These are phyloP conservation scores for Diaporthe batatas DNA, from an alignment of 2,329 filamentous ascomycete species.

Conservation along the genomic window DNA sequence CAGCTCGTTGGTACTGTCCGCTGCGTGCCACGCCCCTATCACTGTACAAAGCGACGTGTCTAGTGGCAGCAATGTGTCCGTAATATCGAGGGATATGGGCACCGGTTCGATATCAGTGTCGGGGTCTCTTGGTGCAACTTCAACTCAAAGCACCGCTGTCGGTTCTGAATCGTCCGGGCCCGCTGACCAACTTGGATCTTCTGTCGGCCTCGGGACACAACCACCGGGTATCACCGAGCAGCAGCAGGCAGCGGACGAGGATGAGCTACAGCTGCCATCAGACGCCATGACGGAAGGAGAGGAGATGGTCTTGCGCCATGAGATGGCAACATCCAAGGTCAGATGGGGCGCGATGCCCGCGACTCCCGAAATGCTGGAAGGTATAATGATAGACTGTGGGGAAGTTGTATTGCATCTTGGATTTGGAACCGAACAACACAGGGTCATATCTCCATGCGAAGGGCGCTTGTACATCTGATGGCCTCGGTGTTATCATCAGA, in stretches of 20 bases:
- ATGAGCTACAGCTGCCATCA: background rate
- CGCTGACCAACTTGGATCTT: too few species aligned
- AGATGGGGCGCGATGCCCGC: slow-evolving; percentile 5
- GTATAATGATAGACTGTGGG: background rate
- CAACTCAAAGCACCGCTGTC: background rate
- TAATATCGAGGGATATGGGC: too few species aligned
- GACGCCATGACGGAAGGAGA: too few species aligned
- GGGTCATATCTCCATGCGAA: background rate
- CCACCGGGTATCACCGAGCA: background rate
- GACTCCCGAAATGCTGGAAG: background rate
- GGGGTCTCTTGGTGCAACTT: background rate
- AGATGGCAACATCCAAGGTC: slow-evolving; percentile 4
- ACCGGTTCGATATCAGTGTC: background rate
- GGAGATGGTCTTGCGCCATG: background rate
- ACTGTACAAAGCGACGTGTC: background rate
- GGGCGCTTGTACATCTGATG: background rate
- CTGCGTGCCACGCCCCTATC: slow-evolving; percentile 19
- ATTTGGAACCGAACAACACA: background rate
- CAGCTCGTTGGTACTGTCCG: slow-evolving; percentile 1
- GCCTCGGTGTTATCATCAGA: too few species aligned
- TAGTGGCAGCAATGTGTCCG: background rate
- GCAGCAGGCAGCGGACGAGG: background rate
- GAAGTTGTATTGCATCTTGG: background rate
- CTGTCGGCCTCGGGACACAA: background rate
- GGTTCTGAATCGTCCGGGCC: background rate